Conservation (phyloP, 805 yeast genomes). For the Ogataea haglerorum region DNA sequence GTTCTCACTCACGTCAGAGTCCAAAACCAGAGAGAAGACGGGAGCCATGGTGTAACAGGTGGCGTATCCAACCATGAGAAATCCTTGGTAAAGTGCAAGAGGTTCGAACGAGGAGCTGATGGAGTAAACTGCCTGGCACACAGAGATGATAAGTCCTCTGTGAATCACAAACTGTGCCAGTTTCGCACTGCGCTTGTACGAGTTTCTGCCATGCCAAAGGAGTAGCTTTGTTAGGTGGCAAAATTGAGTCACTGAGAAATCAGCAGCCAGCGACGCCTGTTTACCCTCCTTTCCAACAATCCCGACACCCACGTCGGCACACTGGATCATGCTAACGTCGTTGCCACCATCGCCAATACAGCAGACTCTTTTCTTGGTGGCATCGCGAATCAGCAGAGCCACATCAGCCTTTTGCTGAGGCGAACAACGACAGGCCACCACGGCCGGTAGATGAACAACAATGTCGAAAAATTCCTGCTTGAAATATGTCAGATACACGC, state of each 20-base stretch:
- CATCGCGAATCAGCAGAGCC: constrained; percentile 70
- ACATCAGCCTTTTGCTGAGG: constrained; percentile 99
- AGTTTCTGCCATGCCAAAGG: constrained; percentile 97
- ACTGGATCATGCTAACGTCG: constrained; percentile 97
- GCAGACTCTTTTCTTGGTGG: constrained; percentile 87
- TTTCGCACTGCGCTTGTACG: constrained; percentile 93
- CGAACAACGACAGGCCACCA: constrained; percentile 97
- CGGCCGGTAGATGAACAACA: constrained; percentile 81
- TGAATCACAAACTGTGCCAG: constrained; percentile 95
- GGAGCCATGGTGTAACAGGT: constrained; percentile 98
- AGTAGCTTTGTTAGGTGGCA: constrained; percentile 81
- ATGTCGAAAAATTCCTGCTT: constrained; percentile 71
- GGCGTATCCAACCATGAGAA: constrained; percentile 98
- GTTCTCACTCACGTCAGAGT: constrained; percentile 85
- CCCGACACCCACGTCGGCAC: constrained; percentile 98
- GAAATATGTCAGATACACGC: constrained; percentile 59
- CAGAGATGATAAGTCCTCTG: constrained; percentile 89
- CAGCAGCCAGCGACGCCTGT: constrained; percentile 97
- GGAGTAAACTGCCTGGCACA: constrained; percentile 92
- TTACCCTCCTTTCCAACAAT: constrained; percentile 98
- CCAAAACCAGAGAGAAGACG: constrained; percentile 87
- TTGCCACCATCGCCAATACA: constrained; percentile 99
- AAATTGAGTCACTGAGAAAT: constrained; percentile 89
- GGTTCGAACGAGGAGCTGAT: constrained; percentile 88
- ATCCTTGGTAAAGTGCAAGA: constrained; percentile 89